Evolutionary conservation across 2,329 filamentous ascomycete species (phyloP), one percentile per base, ranked within the genome.

Genomic region (Arthrocladium fulminans): DNA sequence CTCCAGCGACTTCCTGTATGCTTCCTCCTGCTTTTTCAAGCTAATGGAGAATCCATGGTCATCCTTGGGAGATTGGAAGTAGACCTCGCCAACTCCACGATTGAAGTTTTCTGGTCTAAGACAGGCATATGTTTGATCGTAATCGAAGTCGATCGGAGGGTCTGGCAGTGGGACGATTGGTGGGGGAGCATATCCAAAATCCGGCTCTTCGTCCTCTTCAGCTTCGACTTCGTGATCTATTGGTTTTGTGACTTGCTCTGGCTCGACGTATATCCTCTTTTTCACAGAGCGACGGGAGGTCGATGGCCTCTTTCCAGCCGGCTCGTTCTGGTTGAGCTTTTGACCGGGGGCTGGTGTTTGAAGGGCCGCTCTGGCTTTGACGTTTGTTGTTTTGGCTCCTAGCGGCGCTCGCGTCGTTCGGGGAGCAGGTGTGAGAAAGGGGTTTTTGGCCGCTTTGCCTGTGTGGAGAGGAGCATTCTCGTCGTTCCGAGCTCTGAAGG

Each of bases 311-410:
- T 71, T 65, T 49, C 79, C 75, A 1, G 79, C 79, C 65, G 81
- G 83, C 54, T 82, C 81, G 43, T 77, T 66, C 50, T 81, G 79
- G 41, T 75, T 73, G 34, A 75, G 73, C 19, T 73, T 71, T 50
- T 70, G 71, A 59, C 81, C 83, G 25, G 77, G 81, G 24, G 77
- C 81, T 5, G 78, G 78, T 3, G 81, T 82, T 54, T 84, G 81
- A 56, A 81, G 76, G n/a, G n/a, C n/a, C 43, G 73, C 75, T 62
- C 74, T 79, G 51, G 83, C 77, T 72, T 94, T 97, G 47, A 86
- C 88, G 66, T 98, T 98, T 45, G 92, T 97, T 1, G 90, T 97
- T 68, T 98, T 98, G 74, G 87, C 84, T 27, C 90, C 90, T 41
- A 98, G 72, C 10, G 88, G 86, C 30, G 89, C 88, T 60, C 90